phyloP scores from a whole-genome alignment of 352 stramenopile species.

The Globisporangium megalacanthum region DNA sequence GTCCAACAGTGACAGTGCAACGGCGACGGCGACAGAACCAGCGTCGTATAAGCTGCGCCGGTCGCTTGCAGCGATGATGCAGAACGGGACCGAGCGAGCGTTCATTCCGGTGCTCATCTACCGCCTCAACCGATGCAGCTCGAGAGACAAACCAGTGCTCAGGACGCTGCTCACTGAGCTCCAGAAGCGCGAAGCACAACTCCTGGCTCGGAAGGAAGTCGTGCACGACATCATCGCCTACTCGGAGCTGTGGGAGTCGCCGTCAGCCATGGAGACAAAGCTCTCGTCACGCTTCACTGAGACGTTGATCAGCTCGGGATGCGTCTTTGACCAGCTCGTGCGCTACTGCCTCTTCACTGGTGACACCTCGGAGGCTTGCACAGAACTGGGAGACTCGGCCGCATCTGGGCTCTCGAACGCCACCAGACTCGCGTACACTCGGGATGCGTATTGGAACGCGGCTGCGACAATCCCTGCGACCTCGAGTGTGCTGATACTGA shows the following conservation, averaged over 20 bases:
- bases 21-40: neutral
- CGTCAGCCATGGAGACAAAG: slow-evolving; percentile 33
- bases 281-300: slow-evolving; percentile 44
- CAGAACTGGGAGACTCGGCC: slow-evolving; percentile 13
- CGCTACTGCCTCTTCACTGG: slow-evolving; percentile 61
- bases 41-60: slow-evolving; percentile 11
- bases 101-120: slow-evolving; percentile 64
- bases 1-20: neutral
- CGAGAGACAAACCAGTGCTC: slow-evolving; percentile 40
- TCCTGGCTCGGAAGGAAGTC: slow-evolving; percentile 21
- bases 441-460: slow-evolving; percentile 24
- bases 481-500: slow-evolving; percentile 54
- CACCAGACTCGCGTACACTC: slow-evolving; percentile 30
- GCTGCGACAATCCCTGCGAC: slow-evolving; percentile 22
- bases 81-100: slow-evolving; percentile 34
- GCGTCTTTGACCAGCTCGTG: slow-evolving; percentile 34
- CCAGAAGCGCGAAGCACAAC: slow-evolving; percentile 8
- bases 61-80: slow-evolving; percentile 37
- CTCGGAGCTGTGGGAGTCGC: slow-evolving; percentile 69
- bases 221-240: slow-evolving; percentile 62
- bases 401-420: slow-evolving; percentile 1
- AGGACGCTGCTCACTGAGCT: slow-evolving; percentile 24
- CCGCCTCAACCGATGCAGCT: slow-evolving; percentile 46
- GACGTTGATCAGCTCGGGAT: slow-evolving; percentile 37
- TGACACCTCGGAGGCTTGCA: slow-evolving; percentile 31